Conservation (phyloP, 1,284 basidiomycete genomes). For the Apiotrichum mycotoxinovorans region DNA sequence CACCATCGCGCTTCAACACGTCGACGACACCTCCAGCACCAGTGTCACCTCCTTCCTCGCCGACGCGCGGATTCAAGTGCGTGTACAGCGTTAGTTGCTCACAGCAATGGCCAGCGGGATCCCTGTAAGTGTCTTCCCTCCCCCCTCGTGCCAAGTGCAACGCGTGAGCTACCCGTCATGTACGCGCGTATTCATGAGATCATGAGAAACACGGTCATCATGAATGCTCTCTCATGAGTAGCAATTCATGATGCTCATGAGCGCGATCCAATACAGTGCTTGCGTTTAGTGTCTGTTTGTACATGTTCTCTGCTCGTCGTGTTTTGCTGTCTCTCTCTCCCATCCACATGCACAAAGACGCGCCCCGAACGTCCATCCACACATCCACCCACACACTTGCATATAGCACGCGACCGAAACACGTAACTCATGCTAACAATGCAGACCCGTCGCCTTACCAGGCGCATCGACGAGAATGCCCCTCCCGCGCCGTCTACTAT, state of each 20-base stretch:
- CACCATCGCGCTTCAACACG: constrained; percentile 1
- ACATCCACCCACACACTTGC: background rate
- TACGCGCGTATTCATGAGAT: background rate
- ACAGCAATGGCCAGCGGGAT: constrained; percentile 31
- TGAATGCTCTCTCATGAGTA: background rate
- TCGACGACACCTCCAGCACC: background rate
- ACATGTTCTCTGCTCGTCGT: background rate
- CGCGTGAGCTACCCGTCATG: background rate
- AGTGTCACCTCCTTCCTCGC: background rate
- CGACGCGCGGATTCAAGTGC: background rate
- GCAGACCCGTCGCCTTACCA: constrained; percentile 41
- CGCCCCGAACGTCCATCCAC: too few species aligned
- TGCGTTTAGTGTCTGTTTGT: background rate
- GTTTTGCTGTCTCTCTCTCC: background rate
- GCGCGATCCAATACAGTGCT: background rate
- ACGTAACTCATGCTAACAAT: background rate
- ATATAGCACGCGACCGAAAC: background rate
- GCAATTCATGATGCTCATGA: background rate
- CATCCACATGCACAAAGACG: background rate
- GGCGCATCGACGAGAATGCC: constrained; percentile 45
- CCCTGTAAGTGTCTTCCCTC: constrained; percentile 23
- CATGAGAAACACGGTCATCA: too few species aligned
- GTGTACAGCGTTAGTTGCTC: background rate
- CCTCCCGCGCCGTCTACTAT: constrained; percentile 29
- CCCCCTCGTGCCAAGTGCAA: background rate